phyloP scores from a whole-genome alignment of 176 grass and related monocot species.

The Tillandsia leiboldiana region DNA sequence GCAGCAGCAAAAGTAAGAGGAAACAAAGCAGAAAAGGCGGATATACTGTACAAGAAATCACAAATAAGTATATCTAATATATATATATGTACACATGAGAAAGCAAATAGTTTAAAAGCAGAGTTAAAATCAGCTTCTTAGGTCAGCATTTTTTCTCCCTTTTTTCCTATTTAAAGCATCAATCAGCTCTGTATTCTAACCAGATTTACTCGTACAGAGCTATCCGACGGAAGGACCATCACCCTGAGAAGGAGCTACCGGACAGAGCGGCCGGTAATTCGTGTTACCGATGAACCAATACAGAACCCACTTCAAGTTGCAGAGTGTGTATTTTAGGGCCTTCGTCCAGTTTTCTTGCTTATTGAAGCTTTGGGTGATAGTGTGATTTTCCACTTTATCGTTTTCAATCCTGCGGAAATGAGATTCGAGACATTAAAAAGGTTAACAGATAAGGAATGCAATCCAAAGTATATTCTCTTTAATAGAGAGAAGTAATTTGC shows the following conservation, averaged over 20 bases:
- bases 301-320: constrained; percentile 94
- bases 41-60: too few relatives aligned
- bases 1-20: too few relatives aligned
- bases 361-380: constrained; percentile 89
- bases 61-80: too few relatives aligned
- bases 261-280: constrained; percentile 47
- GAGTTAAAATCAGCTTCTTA: constrained; percentile 1
- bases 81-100: too few relatives aligned
- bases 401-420: constrained; percentile 71
- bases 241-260: constrained; percentile 24
- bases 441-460: neutral
- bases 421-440: neutral
- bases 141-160: neutral
- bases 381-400: constrained; percentile 89
- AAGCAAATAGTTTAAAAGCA: too few relatives aligned
- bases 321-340: constrained; percentile 83
- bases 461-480: too few relatives aligned
- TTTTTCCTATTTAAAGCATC: neutral
- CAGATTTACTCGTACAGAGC: neutral
- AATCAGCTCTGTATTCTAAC: neutral
- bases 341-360: constrained; percentile 89
- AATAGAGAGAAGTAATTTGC: too few relatives aligned
- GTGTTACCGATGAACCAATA: constrained; percentile 93
- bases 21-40: too few relatives aligned
- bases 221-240: neutral